phyloP scores from a whole-genome alignment of 371 early-diverging fungal genomes.

The Smittium mucronatum region DNA sequence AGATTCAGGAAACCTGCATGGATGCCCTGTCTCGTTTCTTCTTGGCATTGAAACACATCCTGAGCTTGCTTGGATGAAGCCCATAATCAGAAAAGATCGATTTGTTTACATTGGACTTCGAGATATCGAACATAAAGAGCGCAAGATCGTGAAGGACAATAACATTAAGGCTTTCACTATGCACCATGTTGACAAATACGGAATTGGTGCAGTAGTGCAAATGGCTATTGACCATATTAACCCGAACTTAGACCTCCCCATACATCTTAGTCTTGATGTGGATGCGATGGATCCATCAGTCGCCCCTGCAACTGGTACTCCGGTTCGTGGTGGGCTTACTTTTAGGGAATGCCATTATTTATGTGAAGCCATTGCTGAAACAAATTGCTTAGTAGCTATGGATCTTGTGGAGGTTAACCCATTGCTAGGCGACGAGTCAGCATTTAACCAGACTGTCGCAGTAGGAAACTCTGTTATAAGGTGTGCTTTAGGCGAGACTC shows the following conservation, averaged over 20 bases:
- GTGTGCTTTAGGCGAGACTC: conserved; percentile 63
- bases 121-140: conserved; percentile 82
- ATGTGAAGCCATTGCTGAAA: conserved; percentile 80
- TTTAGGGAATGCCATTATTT: conserved; percentile 83
- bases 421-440: conserved; percentile 53
- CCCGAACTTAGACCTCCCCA: conserved; percentile 62
- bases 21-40: conserved; percentile 86
- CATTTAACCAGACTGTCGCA: conserved; percentile 68
- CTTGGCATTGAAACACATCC: conserved; percentile 59
- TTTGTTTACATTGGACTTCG: conserved; percentile 93
- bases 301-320: conserved; percentile 90
- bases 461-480: conserved; percentile 75
- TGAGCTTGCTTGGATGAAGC: conserved; percentile 73
- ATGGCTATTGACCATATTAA: conserved; percentile 86
- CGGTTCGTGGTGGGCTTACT: conserved; percentile 90
- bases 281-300: conserved; percentile 91
- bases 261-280: conserved; percentile 89
- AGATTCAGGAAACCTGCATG: conserved; percentile 87
- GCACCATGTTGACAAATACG: conserved; percentile 91
- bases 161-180: conserved; percentile 87
- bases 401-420: conserved; percentile 96
- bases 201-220: conserved; percentile 87
- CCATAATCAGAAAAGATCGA: conserved; percentile 56
- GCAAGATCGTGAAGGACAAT: conserved; percentile 58
- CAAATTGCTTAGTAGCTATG: conserved; percentile 76